Evolutionary conservation across 2,329 filamentous ascomycete species (phyloP), one percentile per base, ranked within the genome.

Genomic region (Ophiostoma ips): DNA sequence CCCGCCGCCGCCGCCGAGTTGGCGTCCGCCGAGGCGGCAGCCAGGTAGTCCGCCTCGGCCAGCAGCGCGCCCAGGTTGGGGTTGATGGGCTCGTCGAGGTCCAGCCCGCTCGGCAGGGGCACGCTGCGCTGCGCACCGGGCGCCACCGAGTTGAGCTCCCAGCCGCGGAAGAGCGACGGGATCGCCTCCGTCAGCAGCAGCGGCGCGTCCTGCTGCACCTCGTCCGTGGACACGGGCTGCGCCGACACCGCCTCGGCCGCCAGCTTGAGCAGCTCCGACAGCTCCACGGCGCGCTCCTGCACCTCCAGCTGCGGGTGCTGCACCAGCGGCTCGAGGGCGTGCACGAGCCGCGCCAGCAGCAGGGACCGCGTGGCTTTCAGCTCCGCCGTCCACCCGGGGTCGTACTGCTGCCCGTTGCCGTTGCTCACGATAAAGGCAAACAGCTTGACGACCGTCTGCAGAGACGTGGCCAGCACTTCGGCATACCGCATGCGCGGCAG

Each of bases 81-180:
- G 60, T 95, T 92, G 55, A 98, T 90, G 1, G 86, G 80, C 47
- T 81, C 75, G 58, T 94, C 83, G 5, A 96, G 72, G 60, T 92
- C 83, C 6, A 98, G 70, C 3, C 77, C 81, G 7, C 77, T 71
- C 0, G 88, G 88, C 15, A 86, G 60, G 1, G 89, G 87, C 1
- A 98, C 89, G 59, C 95, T 94, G 48, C 74, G 77, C 62, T 96
- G 87, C 3, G 92, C 90, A 41, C 79, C 81, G 4, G 70, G 64
- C 1, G 92, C 87, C 10, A 98, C 90, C 0, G 92, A 94, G 57
- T 96, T 95, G 34, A 98, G 72, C 56, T 95, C 89, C 67, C 86
- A 80, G 0, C 89, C 88, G 6, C 75, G 72, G 62, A 96, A 96
- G 2, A 98, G 71, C 2, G 83, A 83, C 1, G 92, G 90, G 50